Percentiles rank a stretch among this genome's conserved stretches.
Evolutionary conservation across 441 rosid species (phyloP).

Genomic region (Gossypium gossypioides): DNA sequence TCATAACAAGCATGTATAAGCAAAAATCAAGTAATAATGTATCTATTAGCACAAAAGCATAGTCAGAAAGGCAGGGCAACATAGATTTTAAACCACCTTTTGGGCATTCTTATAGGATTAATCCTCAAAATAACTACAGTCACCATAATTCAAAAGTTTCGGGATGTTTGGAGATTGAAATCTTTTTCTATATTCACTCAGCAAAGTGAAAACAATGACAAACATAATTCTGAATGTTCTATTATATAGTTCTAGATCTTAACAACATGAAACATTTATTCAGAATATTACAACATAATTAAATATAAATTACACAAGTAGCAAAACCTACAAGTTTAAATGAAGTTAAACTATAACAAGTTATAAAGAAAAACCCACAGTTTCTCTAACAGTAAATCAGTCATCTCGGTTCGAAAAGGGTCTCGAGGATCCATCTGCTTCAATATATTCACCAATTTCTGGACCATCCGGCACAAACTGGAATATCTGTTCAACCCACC

Average conservation of each 20-base stretch:
- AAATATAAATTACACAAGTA: background rate
- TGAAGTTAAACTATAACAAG: background rate
- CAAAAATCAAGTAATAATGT: background rate
- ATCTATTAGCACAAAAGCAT: background rate
- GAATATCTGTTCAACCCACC: constrained; percentile 39
- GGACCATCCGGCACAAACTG: constrained; percentile 69
- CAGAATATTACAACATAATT: background rate
- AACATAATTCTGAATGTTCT: background rate
- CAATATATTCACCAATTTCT: constrained; percentile 64
- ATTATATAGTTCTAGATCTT: background rate
- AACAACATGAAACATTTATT: background rate
- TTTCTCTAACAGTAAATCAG: constrained; percentile 71
- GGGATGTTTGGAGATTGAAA: too few species aligned
- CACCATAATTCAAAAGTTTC: too few species aligned
- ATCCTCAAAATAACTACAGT: too few species aligned
- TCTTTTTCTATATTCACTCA: background rate
- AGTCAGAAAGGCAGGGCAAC: background rate
- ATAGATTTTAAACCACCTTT: background rate
- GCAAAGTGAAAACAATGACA: background rate
- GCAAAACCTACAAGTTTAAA: background rate
- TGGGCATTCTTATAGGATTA: background rate
- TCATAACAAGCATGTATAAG: background rate
- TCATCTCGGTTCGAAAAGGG: constrained; percentile 71
- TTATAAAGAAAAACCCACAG: constrained; percentile 40
- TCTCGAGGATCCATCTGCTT: constrained; percentile 80